Conservation (phyloP, 176 grass and related monocot species). For the Eleusine coracana region DNA sequence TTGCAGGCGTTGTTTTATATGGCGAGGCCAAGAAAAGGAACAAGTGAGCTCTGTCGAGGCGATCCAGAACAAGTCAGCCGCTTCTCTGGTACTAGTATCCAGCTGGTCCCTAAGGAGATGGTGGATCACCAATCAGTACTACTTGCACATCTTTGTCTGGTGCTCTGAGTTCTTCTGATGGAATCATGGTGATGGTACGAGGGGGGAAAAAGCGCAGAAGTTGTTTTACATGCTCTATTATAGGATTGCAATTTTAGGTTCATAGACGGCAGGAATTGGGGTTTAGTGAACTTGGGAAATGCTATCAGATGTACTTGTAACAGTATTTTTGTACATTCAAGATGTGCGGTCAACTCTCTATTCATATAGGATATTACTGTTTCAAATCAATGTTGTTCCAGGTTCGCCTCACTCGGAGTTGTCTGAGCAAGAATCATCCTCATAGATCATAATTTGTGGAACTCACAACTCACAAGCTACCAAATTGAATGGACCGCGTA, state of each 20-base stretch:
- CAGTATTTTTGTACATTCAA: constrained; percentile 21
- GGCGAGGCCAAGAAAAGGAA: constrained; percentile 68
- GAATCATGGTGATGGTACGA: background rate
- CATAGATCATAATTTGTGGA: background rate
- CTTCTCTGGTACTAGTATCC: background rate
- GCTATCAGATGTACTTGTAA: constrained; percentile 22
- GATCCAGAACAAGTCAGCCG: background rate
- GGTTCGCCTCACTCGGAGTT: background rate
- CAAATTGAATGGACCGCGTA: background rate
- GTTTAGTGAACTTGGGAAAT: background rate
- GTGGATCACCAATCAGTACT: background rate
- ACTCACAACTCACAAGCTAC: background rate
- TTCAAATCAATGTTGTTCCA: background rate
- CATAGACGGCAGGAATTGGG: background rate
- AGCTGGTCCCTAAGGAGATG: background rate
- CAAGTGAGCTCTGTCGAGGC: constrained; percentile 30
- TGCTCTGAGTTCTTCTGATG: background rate
- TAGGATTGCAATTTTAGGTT: background rate
- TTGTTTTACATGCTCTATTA: background rate
- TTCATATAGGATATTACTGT: background rate
- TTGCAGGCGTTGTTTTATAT: constrained; percentile 54
- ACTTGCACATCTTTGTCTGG: background rate
- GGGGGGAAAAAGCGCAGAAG: background rate
- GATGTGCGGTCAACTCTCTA: background rate
- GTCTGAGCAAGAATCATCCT: background rate